Percentiles rank a stretch among this genome's conserved stretches.
Conservation (phyloP, 345 rosid species). For the Gossypium australe region DNA sequence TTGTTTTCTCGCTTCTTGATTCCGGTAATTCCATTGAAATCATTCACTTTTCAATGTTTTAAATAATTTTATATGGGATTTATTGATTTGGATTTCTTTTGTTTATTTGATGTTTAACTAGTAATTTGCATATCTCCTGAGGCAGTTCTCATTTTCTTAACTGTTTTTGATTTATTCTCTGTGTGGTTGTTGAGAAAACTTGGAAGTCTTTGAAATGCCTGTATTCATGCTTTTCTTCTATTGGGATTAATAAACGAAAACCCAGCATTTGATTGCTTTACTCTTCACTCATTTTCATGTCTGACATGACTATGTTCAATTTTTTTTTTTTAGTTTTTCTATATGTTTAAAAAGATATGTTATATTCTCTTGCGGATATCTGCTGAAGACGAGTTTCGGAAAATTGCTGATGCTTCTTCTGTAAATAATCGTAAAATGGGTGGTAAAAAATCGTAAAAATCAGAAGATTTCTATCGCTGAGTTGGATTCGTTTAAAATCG, state of each 20-base stretch:
- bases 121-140: not conserved
- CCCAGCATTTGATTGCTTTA: not conserved
- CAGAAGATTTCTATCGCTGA: too few species aligned
- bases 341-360: too few species aligned
- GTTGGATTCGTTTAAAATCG: too few species aligned
- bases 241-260: not conserved
- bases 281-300: not conserved
- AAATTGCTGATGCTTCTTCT: too few species aligned
- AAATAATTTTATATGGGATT: not conserved
- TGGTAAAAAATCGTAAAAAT: too few species aligned
- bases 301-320: too few species aligned
- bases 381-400: too few species aligned
- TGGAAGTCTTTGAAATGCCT: not conserved
- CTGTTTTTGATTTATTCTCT: not conserved
- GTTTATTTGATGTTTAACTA: not conserved
- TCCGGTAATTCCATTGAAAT: not conserved
- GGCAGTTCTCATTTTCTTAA: not conserved
- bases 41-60: not conserved
- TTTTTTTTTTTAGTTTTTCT: too few species aligned
- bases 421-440: too few species aligned
- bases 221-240: not conserved
- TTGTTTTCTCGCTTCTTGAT: not conserved
- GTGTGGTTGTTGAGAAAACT: not conserved
- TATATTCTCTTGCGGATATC: too few species aligned
- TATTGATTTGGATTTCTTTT: not conserved